These are phyloP conservation scores for Striga asiatica DNA, from an alignment of 257 asterid genomes.

Conservation along the genomic window DNA sequence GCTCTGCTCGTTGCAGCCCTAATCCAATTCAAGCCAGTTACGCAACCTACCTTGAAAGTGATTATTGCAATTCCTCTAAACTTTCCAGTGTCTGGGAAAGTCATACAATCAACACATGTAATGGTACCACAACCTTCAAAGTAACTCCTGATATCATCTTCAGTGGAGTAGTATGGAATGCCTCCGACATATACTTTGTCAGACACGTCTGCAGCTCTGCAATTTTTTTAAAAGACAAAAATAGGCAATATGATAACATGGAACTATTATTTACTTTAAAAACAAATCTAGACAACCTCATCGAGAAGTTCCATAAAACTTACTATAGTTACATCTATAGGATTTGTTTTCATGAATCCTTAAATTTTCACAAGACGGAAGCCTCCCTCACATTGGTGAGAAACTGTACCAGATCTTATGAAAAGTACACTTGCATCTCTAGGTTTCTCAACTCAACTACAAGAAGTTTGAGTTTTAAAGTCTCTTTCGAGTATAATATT, in stretches of 20 bases:
- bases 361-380: neutral
- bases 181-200: conserved; percentile 88
- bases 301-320: neutral
- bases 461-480: neutral
- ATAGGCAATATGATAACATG: neutral
- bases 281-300: neutral
- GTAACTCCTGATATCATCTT: conserved; percentile 89
- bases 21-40: conserved; percentile 4
- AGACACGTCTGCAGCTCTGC: conserved; percentile 28
- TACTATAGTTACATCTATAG: neutral
- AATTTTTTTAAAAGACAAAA: conserved; percentile 29
- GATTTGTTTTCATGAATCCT: neutral
- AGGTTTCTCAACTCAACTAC: conserved; percentile 1
- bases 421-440: conserved; percentile 1
- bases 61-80: conserved; percentile 96
- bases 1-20: no score
- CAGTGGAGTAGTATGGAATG: conserved; percentile 87
- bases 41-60: conserved; percentile 61
- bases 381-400: neutral
- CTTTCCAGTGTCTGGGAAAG: conserved; percentile 81
- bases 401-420: neutral
- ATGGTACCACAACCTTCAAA: conserved; percentile 93
- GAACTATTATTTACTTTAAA: neutral
- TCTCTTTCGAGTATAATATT: neutral
- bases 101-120: conserved; percentile 72